Evolutionary conservation across 306 rosid genomes (phyloP).

Genomic region (Chamaecrista fasciculata): DNA sequence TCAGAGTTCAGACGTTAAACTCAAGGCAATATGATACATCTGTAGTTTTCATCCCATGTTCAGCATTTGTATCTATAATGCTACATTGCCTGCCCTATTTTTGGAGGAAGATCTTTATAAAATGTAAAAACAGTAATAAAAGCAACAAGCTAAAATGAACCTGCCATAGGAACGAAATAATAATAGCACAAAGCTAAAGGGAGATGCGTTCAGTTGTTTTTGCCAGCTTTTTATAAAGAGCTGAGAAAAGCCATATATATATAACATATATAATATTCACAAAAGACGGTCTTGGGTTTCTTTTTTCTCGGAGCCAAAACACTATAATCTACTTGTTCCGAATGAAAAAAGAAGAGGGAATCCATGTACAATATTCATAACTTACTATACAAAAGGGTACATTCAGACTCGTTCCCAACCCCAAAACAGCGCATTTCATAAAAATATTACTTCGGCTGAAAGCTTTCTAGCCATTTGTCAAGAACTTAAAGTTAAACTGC

Average conservation of each 20-base stretch:
- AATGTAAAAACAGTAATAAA: not conserved
- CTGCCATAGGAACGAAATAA: not conserved
- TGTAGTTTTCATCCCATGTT: not conserved
- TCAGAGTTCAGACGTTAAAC: not conserved
- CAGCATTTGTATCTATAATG: not conserved
- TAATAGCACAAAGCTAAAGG: not conserved
- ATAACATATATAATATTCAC: not conserved
- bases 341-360: not conserved
- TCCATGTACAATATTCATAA: not conserved
- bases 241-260: not conserved
- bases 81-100: not conserved
- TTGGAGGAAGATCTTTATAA: not conserved
- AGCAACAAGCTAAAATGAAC: not conserved
- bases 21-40: not conserved
- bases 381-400: slow-evolving; percentile 29
- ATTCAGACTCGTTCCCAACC: slow-evolving; percentile 25
- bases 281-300: not conserved
- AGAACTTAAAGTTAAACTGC: not conserved
- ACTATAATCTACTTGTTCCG: not conserved
- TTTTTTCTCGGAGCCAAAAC: not conserved
- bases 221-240: not conserved
- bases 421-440: slow-evolving; percentile 44
- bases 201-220: not conserved
- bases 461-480: slow-evolving; percentile 54
- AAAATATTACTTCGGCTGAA: slow-evolving; percentile 41